Evolutionary conservation across 2,329 filamentous ascomycete genomes (phyloP), one percentile per base, ranked within the genome.

Genomic region (Hymenoscyphus occultus): DNA sequence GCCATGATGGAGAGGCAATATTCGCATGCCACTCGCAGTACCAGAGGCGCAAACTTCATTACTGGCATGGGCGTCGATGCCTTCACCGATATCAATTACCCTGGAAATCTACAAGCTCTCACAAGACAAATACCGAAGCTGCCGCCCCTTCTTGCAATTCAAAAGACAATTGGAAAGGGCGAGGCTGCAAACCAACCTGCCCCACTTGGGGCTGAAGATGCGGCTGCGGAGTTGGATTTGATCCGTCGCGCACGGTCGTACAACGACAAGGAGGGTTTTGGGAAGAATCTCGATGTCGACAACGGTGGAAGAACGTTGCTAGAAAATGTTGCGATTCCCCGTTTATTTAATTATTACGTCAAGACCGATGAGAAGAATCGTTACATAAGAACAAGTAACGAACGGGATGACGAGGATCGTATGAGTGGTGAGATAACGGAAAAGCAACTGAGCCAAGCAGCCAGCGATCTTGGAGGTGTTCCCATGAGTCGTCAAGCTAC

Each of bases 11-110:
- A 89, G 74, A 82, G 86, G 40, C 84, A 86, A 67, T 81, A 84
- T 13, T 89, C 86, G 10, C 86, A 89, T 66, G 84, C 84, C 13
- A 89, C 87, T 19, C 80, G 86, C 56, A 89, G 86, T 75, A 88
- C 84, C 22, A 81, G 86, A 31, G 84, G 79, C 16, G 78, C 74
- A 39, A 80, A 83, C 62, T 84, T 85, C 67, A 72, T 82, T 42
- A 84, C 82, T 71, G 77, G 85, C 48, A 78, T 86, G 13, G 86
- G 86, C 14, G 80, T 88, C 35, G 86, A 89, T 72, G 84, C 82
- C 28, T 79, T 89, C 56, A 79, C 82, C 65, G 87, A 84, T 70
- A 84, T 87, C 67, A 84, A 86, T 71, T 78, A 86, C 35, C 83
- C 84, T 0, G 79, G 81, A 58, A 88, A 86, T 71, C 79, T 89